These are phyloP conservation scores for Tolypocladium tundrense DNA, from an alignment of 2,329 filamentous ascomycete species.

Conservation along the genomic window DNA sequence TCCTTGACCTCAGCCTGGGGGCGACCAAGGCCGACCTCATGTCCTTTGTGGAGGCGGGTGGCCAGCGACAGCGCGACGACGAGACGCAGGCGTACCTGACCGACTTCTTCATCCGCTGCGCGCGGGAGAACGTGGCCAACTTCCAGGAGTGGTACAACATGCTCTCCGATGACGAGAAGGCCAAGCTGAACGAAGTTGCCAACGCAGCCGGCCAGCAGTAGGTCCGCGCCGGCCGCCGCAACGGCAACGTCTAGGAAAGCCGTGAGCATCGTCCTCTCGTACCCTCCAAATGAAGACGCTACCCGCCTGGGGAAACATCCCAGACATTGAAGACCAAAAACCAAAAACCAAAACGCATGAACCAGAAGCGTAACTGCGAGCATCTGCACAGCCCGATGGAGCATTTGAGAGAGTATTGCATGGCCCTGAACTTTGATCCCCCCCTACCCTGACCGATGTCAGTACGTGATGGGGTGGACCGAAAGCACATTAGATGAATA, in stretches of 20 bases:
- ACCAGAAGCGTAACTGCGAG: not conserved
- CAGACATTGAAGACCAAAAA: not conserved
- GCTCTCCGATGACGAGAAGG: slow-evolving; percentile 45
- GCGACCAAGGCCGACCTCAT: slow-evolving; percentile 68
- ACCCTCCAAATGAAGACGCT: not conserved
- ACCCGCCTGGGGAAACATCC: not conserved
- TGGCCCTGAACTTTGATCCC: not conserved
- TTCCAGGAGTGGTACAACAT: slow-evolving; percentile 48
- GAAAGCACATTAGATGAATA: not conserved
- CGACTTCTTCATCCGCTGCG: slow-evolving; percentile 63
- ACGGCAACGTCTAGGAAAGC: not conserved
- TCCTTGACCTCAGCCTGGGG: slow-evolving; percentile 64
- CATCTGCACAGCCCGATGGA: not conserved
- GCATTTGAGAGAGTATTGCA: not conserved
- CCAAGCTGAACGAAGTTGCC: slow-evolving; percentile 44
- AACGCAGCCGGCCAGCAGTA: slow-evolving; percentile 20
- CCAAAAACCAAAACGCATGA: not conserved
- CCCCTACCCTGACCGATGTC: not conserved
- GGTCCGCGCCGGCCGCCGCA: not conserved
- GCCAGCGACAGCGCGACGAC: slow-evolving; percentile 64
- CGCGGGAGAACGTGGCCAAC: slow-evolving; percentile 43
- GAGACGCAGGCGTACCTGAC: slow-evolving; percentile 79
- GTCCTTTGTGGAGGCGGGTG: slow-evolving; percentile 56
- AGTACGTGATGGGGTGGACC: not conserved
- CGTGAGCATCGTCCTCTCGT: not conserved